Conservation (phyloP, 2,329 filamentous ascomycete species). For the Exserohilum rostratum region DNA sequence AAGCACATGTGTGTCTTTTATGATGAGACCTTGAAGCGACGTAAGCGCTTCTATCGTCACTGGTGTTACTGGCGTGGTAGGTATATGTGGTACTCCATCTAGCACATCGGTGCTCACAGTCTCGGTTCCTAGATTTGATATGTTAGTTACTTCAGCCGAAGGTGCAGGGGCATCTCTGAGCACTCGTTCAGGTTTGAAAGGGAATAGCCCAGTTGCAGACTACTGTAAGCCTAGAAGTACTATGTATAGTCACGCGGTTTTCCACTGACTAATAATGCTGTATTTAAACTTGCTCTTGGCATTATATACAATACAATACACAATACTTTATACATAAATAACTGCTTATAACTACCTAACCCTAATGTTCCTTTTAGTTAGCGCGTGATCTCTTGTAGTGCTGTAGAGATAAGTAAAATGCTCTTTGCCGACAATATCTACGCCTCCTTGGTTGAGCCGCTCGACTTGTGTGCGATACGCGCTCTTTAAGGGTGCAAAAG, state of each 20-base stretch:
- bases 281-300: too few relatives aligned
- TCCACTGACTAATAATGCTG: too few relatives aligned
- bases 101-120: neutral
- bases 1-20: constrained; percentile 21
- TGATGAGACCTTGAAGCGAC: constrained; percentile 21
- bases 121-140: too few relatives aligned
- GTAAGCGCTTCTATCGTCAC: constrained; percentile 16
- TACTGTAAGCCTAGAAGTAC: too few relatives aligned
- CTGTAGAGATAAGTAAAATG: neutral
- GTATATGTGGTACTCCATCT: constrained; percentile 24
- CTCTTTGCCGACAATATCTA: neutral
- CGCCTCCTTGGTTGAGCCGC: neutral
- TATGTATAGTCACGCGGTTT: too few relatives aligned
- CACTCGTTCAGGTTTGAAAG: constrained; percentile 41
- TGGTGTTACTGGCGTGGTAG: constrained; percentile 20
- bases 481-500: too few relatives aligned
- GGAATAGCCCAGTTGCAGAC: constrained; percentile 25
- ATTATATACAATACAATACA: too few relatives aligned
- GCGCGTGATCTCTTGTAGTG: neutral
- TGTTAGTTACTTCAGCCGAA: neutral
- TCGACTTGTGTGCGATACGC: too few relatives aligned
- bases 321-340: too few relatives aligned
- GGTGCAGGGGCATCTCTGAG: constrained; percentile 33
- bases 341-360: neutral
- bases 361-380: too few relatives aligned